Evolutionary conservation across 495 filamentous ascomycete species (phyloP), one percentile per base, ranked within the genome.

Genomic region (Aspergillus bridgeri): DNA sequence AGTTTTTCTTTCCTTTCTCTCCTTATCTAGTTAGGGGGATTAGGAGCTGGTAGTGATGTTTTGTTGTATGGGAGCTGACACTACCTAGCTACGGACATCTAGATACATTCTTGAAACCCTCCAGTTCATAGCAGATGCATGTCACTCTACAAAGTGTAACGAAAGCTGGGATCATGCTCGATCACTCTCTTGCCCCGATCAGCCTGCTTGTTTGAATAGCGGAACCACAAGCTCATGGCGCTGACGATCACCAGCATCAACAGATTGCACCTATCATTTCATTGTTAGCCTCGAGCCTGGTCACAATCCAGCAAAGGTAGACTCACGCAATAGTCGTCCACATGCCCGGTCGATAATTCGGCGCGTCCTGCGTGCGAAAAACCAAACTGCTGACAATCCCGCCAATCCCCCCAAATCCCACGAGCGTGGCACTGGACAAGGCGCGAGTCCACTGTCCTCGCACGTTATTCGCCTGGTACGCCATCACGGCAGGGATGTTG

Each of bases 381-480:
- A 86, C 80, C 43, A 79, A 68, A 45, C 74, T 75, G 27, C 81
- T 80, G 5, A 74, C 74, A 58, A 88, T 86, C 13, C 84, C 84
- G 22, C 85, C 85, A 51, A 87, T 72, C 20, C 79, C 82, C 9
- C 83, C 84, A 29, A 78, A 69, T 6, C 78, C 79, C 1, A 77
- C 81, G n/a, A 85, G 75, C 0, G 76, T 81, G 1, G 84, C 83
- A 33, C 80, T 82, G 51, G 71, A 75, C 25, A 88, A 78, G 0
- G 84, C 85, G 8, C 85, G 78, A 50, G 83, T 86, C 85, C 84
- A 87, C 62, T 88, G 84, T 1, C 84, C 84, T 23, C 82, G 82
- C 61, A 87, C 77, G 57, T 88, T 88, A 65, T 86, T 87, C 6
- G 83, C 80, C 65, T 88, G 85, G 65, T 86, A 87, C 0, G 83